Base-by-base conservation (phyloP, 2,329 filamentous ascomycete species). In the Ophiostoma piceae region DNA sequence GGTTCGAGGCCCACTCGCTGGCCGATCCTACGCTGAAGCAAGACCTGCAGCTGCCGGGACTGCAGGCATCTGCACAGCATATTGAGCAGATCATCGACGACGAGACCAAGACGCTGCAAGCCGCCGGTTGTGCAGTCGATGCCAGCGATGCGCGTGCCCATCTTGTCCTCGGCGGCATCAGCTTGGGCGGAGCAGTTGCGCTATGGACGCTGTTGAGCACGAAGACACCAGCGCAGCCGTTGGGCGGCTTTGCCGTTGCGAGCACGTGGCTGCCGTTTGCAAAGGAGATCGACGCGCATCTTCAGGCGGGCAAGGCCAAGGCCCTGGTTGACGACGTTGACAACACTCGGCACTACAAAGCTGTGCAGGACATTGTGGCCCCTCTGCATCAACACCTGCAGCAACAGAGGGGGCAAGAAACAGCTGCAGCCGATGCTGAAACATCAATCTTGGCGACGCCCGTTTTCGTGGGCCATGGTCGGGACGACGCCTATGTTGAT, bases 1-100 rank as follows among this genome's bases (percentile, higher is more conserved):
- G 83, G 84, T 86, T 85, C 74, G 83, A 86, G 73, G 78, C 51
- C n/a, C n/a, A 14, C n/a, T 57, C 51, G n/a, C 51, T 57, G 51
- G 16, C n/a, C 51, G 51, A 57, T 22, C 51, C 51, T 7, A 26
- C 22, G 8, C 12, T 12, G 19, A 16, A n/a, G 51, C 51, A 57
- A n/a, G 51, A 57, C 22, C 51, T 57, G n/a, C 51, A 57, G 11
- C n/a, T 4, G n/a, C 51, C 51, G 22, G 51, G 51, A 4, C 51
- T 57, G 51, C n/a, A 9, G 12, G 51, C n/a, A 57, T 57, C 51
- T 16, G 43, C 19, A 3, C 39, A 65, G 0, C 73, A 74, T 6
- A 75, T 84, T 1, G 73, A 75, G 1, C 66, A 74, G 0, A 71
- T 83, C 0, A 73, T 83, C 0, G 66, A 67, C 6, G 60, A 70